A percentile compares a stretch with the other conserved stretches of the same genome.
Conservation (phyloP, 257 asterid genomes). For the Jasminum sambac region DNA sequence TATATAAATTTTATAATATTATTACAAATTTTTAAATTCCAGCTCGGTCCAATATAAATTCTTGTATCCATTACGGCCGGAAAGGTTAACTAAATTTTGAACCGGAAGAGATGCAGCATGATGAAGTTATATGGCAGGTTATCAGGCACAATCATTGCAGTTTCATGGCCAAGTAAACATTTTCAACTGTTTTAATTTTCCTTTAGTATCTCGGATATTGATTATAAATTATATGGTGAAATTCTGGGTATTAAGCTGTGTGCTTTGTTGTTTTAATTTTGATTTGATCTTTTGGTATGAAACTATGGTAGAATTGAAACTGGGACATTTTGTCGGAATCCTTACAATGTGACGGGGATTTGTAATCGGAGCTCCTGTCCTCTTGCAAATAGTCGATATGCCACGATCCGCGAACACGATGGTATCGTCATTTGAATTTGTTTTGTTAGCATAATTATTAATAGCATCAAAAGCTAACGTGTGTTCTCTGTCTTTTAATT, state of each 20-base stretch:
- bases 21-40: too few species aligned
- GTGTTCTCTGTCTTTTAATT: too few species aligned
- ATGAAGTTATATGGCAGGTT: conserved; percentile 99
- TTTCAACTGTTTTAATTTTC: not conserved
- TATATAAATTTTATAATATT: too few species aligned
- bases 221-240: not conserved
- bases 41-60: too few species aligned
- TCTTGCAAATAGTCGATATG: conserved; percentile 95
- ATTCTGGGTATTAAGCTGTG: not conserved
- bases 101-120: conserved; percentile 79
- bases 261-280: not conserved
- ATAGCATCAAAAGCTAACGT: not conserved
- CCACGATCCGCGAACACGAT: conserved; percentile 85
- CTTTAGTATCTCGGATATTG: not conserved
- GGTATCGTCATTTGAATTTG: conserved; percentile 37
- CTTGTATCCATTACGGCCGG: not conserved
- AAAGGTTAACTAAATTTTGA: not conserved
- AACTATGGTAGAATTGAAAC: conserved; percentile 61
- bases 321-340: conserved; percentile 87
- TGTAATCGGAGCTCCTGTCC: conserved; percentile 99
- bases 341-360: conserved; percentile 86
- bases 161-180: conserved; percentile 84
- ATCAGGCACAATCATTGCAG: conserved; percentile 99
- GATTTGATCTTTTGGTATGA: not conserved
- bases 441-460: not conserved